Evolutionary conservation across 2,329 filamentous ascomycete genomes (phyloP).

Genomic region (Epichloe sylvatica): DNA sequence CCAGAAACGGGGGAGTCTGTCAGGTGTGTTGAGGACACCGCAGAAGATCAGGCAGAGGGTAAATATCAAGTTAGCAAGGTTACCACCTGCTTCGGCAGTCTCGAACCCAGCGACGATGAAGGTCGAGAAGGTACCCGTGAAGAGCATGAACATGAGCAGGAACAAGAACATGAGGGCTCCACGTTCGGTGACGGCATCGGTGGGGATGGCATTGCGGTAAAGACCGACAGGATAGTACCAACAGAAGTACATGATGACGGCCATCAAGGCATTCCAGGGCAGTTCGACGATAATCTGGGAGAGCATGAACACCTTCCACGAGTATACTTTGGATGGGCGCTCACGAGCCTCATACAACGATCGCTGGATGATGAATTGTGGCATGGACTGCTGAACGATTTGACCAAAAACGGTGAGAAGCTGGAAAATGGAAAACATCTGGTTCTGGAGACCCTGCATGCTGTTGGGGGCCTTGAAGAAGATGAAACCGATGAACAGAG

Average conservation of each 20-base stretch:
- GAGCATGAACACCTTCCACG: conserved; percentile 75
- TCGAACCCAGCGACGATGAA: conserved; percentile 66
- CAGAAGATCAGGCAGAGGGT: conserved; percentile 62
- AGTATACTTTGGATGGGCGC: conserved; percentile 70
- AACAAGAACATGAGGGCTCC: conserved; percentile 70
- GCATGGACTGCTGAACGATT: conserved; percentile 69
- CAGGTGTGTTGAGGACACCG: conserved; percentile 53
- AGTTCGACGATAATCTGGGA: conserved; percentile 74
- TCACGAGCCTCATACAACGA: conserved; percentile 75
- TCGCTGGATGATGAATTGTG: conserved; percentile 70
- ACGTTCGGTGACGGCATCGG: conserved; percentile 49
- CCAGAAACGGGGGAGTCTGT: conserved; percentile 61
- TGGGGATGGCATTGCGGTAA: conserved; percentile 51
- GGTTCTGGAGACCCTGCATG: conserved; percentile 69
- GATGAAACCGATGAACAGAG: conserved; percentile 71
- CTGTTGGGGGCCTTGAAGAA: conserved; percentile 61
- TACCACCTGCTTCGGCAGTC: conserved; percentile 59
- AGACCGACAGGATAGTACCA: conserved; percentile 83
- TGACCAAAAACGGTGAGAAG: conserved; percentile 69
- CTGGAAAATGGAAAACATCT: conserved; percentile 80
- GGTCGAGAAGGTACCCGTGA: conserved; percentile 67
- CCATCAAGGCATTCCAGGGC: conserved; percentile 68
- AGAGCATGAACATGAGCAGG: conserved; percentile 61
- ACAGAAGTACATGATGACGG: conserved; percentile 60
- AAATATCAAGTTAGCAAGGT: conserved; percentile 64